Evolutionary conservation across 495 filamentous ascomycete genomes (phyloP).

Genomic region (Lichina pygmaea): DNA sequence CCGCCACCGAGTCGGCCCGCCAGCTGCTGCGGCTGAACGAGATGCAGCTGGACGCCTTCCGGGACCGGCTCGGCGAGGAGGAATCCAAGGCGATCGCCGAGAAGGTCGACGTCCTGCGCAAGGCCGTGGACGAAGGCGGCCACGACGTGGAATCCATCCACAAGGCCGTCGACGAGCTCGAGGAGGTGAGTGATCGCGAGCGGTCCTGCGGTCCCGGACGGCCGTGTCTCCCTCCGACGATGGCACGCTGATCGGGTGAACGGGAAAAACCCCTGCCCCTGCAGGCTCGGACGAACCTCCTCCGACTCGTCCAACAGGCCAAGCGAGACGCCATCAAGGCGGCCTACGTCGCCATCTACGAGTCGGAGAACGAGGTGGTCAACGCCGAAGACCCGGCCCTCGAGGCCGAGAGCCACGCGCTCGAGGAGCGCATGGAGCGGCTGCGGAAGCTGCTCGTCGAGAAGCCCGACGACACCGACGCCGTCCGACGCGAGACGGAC

Average conservation of each 20-base stretch:
- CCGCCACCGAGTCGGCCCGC: conserved; percentile 3
- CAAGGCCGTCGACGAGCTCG: not conserved
- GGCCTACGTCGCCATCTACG: not conserved
- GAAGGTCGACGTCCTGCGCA: not conserved
- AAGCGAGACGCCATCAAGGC: not conserved
- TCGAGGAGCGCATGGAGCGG: not conserved
- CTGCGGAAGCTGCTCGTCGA: not conserved
- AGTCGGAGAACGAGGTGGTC: not conserved
- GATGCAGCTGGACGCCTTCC: conserved; percentile 3
- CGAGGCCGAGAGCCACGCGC: not conserved
- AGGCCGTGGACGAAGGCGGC: not conserved
- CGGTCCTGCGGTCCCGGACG: no score
- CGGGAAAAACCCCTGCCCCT: not conserved
- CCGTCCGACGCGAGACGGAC: not conserved
- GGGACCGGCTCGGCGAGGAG: conserved; percentile 3
- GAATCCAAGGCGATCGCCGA: conserved; percentile 1
- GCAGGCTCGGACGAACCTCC: not conserved
- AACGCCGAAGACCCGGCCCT: not conserved
- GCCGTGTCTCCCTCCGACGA: no score
- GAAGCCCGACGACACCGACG: not conserved
- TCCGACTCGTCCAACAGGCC: not conserved
- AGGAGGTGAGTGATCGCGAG: not conserved
- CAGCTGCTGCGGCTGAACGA: conserved; percentile 5
- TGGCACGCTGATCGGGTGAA: no score
- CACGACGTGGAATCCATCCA: not conserved